Evolutionary conservation across 139 green algal genomes (phyloP).

Genomic region (Bryopsis sp.): DNA sequence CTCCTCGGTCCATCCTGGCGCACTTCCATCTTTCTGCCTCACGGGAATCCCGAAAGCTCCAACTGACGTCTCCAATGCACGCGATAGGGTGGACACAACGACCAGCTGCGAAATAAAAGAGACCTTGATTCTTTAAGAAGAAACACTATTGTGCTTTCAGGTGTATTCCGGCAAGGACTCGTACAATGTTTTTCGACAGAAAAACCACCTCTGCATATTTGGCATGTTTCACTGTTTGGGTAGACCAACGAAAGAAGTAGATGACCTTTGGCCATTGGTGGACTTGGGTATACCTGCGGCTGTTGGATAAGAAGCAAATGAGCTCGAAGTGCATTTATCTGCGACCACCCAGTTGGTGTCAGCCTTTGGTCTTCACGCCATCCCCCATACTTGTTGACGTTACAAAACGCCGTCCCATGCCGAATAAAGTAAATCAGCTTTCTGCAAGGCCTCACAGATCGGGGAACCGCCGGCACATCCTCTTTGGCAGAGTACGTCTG

Average conservation of each 20-base stretch:
- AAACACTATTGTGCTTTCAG: too few relatives aligned
- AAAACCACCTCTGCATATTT: too few relatives aligned
- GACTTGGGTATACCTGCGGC: background rate
- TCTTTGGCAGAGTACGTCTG: background rate
- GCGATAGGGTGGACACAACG: conserved; percentile 35
- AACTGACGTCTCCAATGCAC: conserved; percentile 41
- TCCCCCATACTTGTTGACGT: background rate
- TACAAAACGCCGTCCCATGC: conserved; percentile 18
- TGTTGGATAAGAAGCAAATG: background rate
- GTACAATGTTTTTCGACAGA: too few relatives aligned
- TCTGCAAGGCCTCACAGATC: background rate
- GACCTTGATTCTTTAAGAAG: too few relatives aligned
- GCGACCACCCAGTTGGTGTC: conserved; percentile 6
- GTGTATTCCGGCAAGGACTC: too few relatives aligned
- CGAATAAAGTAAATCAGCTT: conserved; percentile 20
- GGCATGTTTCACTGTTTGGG: too few relatives aligned
- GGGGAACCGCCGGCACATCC: background rate
- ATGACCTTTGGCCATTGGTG: background rate
- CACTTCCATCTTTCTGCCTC: background rate
- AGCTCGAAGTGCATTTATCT: background rate
- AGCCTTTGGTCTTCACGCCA: conserved; percentile 14
- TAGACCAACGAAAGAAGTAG: too few relatives aligned
- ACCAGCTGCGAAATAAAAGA: conserved; percentile 28
- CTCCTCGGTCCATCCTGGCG: background rate
- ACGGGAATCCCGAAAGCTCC: conserved; percentile 28